Percentiles rank a stretch among this genome's conserved stretches.
These are phyloP conservation scores for Epichloe gansuensis DNA, from an alignment of 2,329 filamentous ascomycete species.

Conservation along the genomic window DNA sequence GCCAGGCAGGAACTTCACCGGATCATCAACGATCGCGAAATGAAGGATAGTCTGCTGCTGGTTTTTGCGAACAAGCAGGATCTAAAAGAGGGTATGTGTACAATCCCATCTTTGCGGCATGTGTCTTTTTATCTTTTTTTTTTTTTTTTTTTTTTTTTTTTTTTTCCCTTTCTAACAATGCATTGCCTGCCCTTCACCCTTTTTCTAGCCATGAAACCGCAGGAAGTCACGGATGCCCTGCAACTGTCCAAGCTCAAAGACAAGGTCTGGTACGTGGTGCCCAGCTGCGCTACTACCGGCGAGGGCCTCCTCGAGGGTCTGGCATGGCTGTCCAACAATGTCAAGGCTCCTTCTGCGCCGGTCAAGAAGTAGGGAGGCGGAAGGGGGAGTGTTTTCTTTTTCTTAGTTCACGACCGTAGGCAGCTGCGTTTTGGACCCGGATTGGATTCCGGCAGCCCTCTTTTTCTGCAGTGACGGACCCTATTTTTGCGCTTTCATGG, in stretches of 20 bases:
- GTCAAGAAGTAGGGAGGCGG: slow-evolving; percentile 41
- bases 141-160: background rate
- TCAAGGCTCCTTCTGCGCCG: slow-evolving; percentile 51
- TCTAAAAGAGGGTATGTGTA: slow-evolving; percentile 57
- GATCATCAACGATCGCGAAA: slow-evolving; percentile 95
- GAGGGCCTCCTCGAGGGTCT: slow-evolving; percentile 73
- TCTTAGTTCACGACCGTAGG: too few species aligned
- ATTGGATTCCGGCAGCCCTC: too few species aligned
- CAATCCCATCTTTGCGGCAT: too few species aligned
- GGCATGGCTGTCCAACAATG: slow-evolving; percentile 74
- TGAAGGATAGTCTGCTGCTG: slow-evolving; percentile 86
- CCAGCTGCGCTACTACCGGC: slow-evolving; percentile 70
- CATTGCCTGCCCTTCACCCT: too few species aligned
- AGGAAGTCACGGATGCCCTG: slow-evolving; percentile 68
- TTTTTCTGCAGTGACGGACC: too few species aligned
- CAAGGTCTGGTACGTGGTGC: slow-evolving; percentile 76
- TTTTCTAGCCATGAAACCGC: slow-evolving; percentile 57
- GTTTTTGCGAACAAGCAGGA: slow-evolving; percentile 99
- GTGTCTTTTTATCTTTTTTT: background rate
- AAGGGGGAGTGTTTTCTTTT: background rate
- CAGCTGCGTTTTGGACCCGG: too few species aligned
- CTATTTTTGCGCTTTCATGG: too few species aligned
- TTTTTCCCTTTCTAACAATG: slow-evolving; percentile 3
- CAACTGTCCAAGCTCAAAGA: slow-evolving; percentile 68
- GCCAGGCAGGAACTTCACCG: slow-evolving; percentile 87